Conservation (phyloP, 164 flowering plant species). For the Sedum album region DNA sequence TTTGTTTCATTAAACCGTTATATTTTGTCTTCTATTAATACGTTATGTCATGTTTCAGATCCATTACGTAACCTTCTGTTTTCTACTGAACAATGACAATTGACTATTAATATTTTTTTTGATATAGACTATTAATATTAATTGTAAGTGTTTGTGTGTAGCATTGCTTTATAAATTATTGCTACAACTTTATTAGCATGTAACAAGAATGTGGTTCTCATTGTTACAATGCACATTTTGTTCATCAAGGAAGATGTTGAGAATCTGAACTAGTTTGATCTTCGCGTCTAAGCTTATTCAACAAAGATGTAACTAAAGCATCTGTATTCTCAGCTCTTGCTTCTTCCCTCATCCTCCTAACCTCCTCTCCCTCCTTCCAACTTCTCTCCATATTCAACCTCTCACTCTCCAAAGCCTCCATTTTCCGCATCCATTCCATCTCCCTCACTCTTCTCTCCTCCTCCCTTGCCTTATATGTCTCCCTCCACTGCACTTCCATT, state of each 20-base stretch:
- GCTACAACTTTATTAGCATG: not conserved
- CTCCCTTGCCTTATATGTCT: slow-evolving; percentile 55
- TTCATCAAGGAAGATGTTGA: not conserved
- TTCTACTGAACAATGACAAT: too few species aligned
- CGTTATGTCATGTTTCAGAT: not conserved
- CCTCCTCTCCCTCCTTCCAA: slow-evolving; percentile 86
- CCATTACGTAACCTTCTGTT: not conserved
- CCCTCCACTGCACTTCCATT: slow-evolving; percentile 72
- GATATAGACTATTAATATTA: too few species aligned
- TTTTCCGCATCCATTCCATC: slow-evolving; percentile 68
- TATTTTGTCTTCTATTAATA: not conserved
- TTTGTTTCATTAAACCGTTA: not conserved
- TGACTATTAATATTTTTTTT: too few species aligned
- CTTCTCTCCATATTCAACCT: slow-evolving; percentile 62
- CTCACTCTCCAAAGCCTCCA: slow-evolving; percentile 76
- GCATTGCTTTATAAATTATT: too few species aligned
- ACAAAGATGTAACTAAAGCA: slow-evolving; percentile 58
- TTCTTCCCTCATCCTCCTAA: slow-evolving; percentile 66
- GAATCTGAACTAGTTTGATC: slow-evolving; percentile 15
- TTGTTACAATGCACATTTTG: not conserved
- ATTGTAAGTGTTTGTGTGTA: not conserved
- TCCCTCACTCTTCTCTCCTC: slow-evolving; percentile 62
- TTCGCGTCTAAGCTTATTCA: slow-evolving; percentile 65
- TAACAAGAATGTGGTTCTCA: not conserved
- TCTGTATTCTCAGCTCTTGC: slow-evolving; percentile 85